Evolutionary conservation across 495 filamentous ascomycete species (phyloP).

Genomic region (Viridothelium virens): DNA sequence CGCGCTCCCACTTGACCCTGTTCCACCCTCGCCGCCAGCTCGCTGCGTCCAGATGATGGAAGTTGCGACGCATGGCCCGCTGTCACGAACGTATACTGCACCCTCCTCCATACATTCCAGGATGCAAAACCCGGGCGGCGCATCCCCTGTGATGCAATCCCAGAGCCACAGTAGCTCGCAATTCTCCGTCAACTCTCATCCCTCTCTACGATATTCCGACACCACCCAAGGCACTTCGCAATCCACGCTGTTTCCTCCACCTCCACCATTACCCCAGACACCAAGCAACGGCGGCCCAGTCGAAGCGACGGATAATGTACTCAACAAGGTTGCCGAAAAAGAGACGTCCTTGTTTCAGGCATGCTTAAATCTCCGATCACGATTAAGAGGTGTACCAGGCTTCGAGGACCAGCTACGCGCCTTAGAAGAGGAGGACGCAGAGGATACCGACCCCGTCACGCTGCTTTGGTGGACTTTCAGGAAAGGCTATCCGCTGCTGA

Average conservation of each 20-base stretch:
- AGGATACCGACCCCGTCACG: conserved; percentile 73
- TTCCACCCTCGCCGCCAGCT: background rate
- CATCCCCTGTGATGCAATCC: conserved; percentile 24
- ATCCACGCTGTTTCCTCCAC: conserved; percentile 37
- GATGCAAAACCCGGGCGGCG: conserved; percentile 21
- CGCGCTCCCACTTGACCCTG: background rate
- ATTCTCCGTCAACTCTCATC: conserved; percentile 35
- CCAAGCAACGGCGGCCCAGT: conserved; percentile 50
- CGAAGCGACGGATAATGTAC: conserved; percentile 75
- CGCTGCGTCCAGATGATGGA: conserved; percentile 23
- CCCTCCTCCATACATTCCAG: conserved; percentile 23
- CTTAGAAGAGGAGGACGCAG: conserved; percentile 57
- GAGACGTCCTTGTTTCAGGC: conserved; percentile 88
- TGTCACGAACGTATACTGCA: conserved; percentile 29
- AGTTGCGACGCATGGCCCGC: conserved; percentile 29
- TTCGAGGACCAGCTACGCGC: conserved; percentile 65
- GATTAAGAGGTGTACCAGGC: conserved; percentile 71
- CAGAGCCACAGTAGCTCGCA: conserved; percentile 29
- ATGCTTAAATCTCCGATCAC: conserved; percentile 71
- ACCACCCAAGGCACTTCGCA: conserved; percentile 32
- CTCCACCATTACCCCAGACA: conserved; percentile 22
- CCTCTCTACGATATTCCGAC: conserved; percentile 33
- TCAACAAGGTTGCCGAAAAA: conserved; percentile 86
- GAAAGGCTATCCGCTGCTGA: conserved; percentile 74
- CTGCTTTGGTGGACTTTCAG: conserved; percentile 84